Percentiles rank a stretch among this genome's conserved stretches.
Conservation (phyloP, 441 rosid genomes). For the Metrosideros polymorpha region DNA sequence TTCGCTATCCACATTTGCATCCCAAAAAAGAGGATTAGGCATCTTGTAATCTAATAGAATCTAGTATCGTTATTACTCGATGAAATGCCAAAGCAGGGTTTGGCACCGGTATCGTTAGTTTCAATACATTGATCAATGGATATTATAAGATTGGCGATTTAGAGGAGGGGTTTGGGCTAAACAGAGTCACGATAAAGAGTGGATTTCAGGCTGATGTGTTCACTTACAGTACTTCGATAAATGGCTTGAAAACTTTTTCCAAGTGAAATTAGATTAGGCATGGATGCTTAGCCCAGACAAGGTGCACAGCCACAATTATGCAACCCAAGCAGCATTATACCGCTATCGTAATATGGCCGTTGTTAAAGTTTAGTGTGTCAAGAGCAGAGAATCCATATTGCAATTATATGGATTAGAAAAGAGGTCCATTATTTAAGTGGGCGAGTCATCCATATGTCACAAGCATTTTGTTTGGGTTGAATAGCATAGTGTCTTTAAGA, state of each 20-base stretch:
- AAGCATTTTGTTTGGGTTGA: not conserved
- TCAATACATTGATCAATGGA: slow-evolving; percentile 70
- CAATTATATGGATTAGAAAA: not conserved
- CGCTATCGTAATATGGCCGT: not conserved
- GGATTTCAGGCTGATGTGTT: slow-evolving; percentile 45
- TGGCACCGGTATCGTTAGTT: slow-evolving; percentile 53
- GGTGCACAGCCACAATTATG: too few species aligned
- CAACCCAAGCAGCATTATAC: not conserved
- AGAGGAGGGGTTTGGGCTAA: slow-evolving; percentile 47
- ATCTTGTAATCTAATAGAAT: too few species aligned
- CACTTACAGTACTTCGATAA: slow-evolving; percentile 55
- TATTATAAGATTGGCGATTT: slow-evolving; percentile 46
- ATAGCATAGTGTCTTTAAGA: not conserved
- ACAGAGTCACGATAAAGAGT: slow-evolving; percentile 40
- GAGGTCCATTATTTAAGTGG: not conserved
- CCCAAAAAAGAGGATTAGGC: too few species aligned
- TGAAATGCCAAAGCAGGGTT: slow-evolving; percentile 36
- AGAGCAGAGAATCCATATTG: not conserved
- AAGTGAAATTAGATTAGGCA: too few species aligned
- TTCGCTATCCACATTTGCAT: too few species aligned
- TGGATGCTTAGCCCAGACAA: too few species aligned
- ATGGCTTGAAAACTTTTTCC: too few species aligned
- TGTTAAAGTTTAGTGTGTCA: not conserved
- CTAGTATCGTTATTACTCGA: slow-evolving; percentile 33
- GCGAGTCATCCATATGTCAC: not conserved